Evolutionary conservation across 371 early-diverging fungal genomes (phyloP), one percentile per base, ranked within the genome.

Genomic region (Apophysomyces ossiformis): DNA sequence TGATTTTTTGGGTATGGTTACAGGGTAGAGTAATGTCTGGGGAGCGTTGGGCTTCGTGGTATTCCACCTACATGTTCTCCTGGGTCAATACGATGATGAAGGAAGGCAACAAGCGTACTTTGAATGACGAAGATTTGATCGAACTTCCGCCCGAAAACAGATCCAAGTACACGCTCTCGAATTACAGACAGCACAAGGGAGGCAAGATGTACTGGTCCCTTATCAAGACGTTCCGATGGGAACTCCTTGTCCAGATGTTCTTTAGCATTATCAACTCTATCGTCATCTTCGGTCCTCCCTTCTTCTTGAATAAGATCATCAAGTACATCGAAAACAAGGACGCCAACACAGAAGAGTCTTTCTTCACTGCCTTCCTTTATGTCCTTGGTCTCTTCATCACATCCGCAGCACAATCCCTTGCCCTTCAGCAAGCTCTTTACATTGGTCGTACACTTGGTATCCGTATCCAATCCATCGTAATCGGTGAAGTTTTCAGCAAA

Each of bases 21-120:
- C 43, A 76, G 76, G 72, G 76, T 18, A 81, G 87, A n/a, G 21
- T 77, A 1, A 69, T 84, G 64, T 82, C 86, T 4, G 63, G 76
- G 16, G 87, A 87, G 58, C 73, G 75, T 37, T 72, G 82, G 69
- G 82, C 85, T 1, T 87, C 87, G 1, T 6, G 81, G 8, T 87
- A 85, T 64, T 82, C 84, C 13, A 73, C 76, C 56, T 71, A 79
- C 57, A 84, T 84, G 70, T 87, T 85, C 54, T 64, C 72, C 32
- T 87, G 87, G 87, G 77, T 82, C 0, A 76, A 81, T 47, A 69
- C 70, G 2, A 75, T 85, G 77, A 76, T 87, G 69, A 82, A 79
- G 61, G 75, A 85, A 60, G 85, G 87, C 5, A 73, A 77, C 60
- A 61, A 56, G 50, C 70, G 77, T 18, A 82, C 85, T 2, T 63